Evolutionary conservation across 331 rosid species (phyloP), one percentile per base, ranked within the genome.

Genomic region (Quercus phellos): DNA sequence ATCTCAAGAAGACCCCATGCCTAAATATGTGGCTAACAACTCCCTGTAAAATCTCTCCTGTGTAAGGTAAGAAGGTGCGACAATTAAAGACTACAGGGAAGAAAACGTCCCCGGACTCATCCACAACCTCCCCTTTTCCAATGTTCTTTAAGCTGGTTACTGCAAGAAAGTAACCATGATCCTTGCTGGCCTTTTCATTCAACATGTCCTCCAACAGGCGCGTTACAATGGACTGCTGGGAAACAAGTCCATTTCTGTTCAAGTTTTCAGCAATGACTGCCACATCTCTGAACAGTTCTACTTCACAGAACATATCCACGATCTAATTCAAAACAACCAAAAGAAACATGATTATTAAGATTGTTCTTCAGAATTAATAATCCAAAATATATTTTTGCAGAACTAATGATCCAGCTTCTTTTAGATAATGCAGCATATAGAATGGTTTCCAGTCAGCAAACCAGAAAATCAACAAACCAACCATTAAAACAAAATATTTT

Each of bases 31-130:
- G 35, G 74, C 42, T 55, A 63, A 84, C 90, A 5, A 87, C 84
- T 74, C 90, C 90, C 35, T 79, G 81, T 42, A 87, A 67, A 50
- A 81, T 77, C 81, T 87, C 90, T 43, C 86, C 88, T 70, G 68
- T 77, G 6, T 2, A 27, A 3, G 88, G 88, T 30, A 78, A 72
- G 79, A 87, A 84, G 46, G 82, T 87, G 3, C 86, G 81, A 50
- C 88, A 81, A n/a, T 58, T 79, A 74, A 87, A 87, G 61, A 64
- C 83, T 21, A 87, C 78, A 9, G 81, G 84, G 78, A 87, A 87
- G 2, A 67, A 54, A 63, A 84, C 21, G 21, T 60, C 22, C 18
- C 68, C 80, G 0, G 88, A 78, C 77, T 50, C 70, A 9, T 63
- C 53, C 19, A 42, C 60, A 16, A 51, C 56, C 46, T 68, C 22